A percentile compares a stretch with the other conserved stretches of the same genome.
Evolutionary conservation across 1,284 basidiomycete species (phyloP).

Genomic region (Cutaneotrichosporon curvatum): DNA sequence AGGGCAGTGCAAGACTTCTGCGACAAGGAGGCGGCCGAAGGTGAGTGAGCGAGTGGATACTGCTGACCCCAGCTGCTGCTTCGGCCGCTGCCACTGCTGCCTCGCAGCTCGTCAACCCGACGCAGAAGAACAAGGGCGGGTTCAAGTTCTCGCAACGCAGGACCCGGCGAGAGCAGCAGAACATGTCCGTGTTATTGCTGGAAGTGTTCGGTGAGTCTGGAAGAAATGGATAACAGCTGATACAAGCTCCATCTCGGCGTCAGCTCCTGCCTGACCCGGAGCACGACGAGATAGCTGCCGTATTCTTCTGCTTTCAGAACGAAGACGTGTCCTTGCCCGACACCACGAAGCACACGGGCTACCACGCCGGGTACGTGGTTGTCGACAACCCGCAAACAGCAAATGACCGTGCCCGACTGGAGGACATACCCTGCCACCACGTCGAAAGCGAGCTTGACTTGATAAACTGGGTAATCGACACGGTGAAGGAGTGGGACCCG

Average conservation of each 20-base stretch:
- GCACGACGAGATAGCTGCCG: slow-evolving; percentile 61
- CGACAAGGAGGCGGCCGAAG: slow-evolving; percentile 44
- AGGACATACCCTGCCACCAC: slow-evolving; percentile 52
- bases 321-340: slow-evolving; percentile 50
- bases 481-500: slow-evolving; percentile 72
- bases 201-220: slow-evolving; percentile 68
- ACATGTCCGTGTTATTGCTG: slow-evolving; percentile 72
- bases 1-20: slow-evolving; percentile 49
- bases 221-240: neutral
- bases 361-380: slow-evolving; percentile 58
- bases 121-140: slow-evolving; percentile 64
- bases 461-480: slow-evolving; percentile 69
- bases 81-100: neutral
- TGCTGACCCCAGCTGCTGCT: no score
- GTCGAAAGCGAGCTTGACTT: slow-evolving; percentile 73
- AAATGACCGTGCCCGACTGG: slow-evolving; percentile 21
- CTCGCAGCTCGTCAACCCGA: slow-evolving; percentile 65
- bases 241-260: slow-evolving; percentile 39
- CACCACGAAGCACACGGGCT: slow-evolving; percentile 43
- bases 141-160: slow-evolving; percentile 55
- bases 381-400: slow-evolving; percentile 44
- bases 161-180: slow-evolving; percentile 57
- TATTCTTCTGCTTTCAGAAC: slow-evolving; percentile 64
- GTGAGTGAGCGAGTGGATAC: neutral
- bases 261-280: slow-evolving; percentile 64